These are phyloP conservation scores for Microbotryomycetes sp. DNA, from an alignment of 1,284 basidiomycete species.

Conservation along the genomic window DNA sequence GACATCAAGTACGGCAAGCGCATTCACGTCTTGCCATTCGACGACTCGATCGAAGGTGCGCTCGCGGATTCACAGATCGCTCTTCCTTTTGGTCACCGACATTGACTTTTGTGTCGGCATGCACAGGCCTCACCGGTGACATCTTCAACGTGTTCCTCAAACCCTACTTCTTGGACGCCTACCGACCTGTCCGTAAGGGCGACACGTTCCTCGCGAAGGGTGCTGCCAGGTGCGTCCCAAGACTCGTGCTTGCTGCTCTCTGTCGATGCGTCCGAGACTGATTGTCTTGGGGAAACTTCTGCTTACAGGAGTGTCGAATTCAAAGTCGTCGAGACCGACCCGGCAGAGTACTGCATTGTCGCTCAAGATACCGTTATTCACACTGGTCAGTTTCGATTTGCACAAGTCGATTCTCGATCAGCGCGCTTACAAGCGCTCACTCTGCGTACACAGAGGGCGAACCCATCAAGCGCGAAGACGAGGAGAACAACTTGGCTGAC, in stretches of 20 bases:
- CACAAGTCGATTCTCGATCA: not conserved
- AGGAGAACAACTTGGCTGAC: slow-evolving; percentile 91
- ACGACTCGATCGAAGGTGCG: slow-evolving; percentile 89
- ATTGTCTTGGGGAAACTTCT: not conserved
- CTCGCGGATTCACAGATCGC: no score
- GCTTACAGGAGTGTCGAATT: slow-evolving; percentile 70
- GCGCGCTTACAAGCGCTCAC: slow-evolving; percentile 1
- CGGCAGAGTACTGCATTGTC: slow-evolving; percentile 92
- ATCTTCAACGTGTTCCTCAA: slow-evolving; percentile 97
- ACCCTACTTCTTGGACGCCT: slow-evolving; percentile 99
- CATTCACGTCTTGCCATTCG: slow-evolving; percentile 93
- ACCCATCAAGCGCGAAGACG: slow-evolving; percentile 96
- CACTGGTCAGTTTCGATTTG: slow-evolving; percentile 54
- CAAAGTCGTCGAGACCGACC: slow-evolving; percentile 76
- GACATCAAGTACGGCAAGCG: slow-evolving; percentile 99
- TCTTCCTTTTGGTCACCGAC: not conserved
- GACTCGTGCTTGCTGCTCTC: not conserved
- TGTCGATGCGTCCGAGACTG: not conserved
- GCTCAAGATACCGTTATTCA: slow-evolving; percentile 96
- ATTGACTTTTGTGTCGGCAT: not conserved
- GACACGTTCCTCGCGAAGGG: slow-evolving; percentile 99
- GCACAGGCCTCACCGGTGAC: slow-evolving; percentile 74
- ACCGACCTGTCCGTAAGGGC: slow-evolving; percentile 88
- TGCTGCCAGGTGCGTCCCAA: slow-evolving; percentile 64
- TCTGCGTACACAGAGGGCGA: slow-evolving; percentile 68